Base-by-base conservation (phyloP, 1,284 basidiomycete genomes). In the Moesziomyces sp. region DNA sequence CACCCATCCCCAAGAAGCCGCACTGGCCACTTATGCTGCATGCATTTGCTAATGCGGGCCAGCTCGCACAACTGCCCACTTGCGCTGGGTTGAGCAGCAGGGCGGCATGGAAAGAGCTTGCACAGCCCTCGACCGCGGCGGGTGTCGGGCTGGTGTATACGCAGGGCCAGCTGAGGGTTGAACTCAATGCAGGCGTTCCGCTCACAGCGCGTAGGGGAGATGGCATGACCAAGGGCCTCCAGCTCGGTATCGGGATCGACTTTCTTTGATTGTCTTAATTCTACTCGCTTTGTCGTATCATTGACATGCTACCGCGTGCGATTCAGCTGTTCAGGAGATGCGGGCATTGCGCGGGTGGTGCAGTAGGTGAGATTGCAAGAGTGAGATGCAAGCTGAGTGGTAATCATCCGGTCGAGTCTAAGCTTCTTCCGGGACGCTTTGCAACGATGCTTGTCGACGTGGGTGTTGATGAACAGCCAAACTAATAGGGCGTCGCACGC, bases 1-100 rank as follows among this genome's bases (percentile, higher is more conserved):
- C 91, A 0, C 89, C 94, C 66, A 86, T 98, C 49, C 94, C 94
- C 0, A 84, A 80, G 42, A 92, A 90, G 79, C 87, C 90, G 1
- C 87, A 93, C 43, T 97, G 94, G 94, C 95, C 94, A 0, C 83
- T 97, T 30, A 94, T 95, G 84, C 83, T 90, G 0, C 97, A 99
- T 80, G 78, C 87, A 0, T 98, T 94, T 86, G 71, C 93, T 52
- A 98, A 98, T 76, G 90, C 90, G 0, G 95, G 96, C 9, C 88
- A 92, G 69, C 86, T 97, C n/a, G 89, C 91, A 64, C 86, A 87
- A 21, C 85, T 91, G 8, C 57, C 60, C n/a, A n/a, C n/a, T n/a
- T n/a, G n/a, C n/a, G n/a, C n/a, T n/a, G n/a, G n/a, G n/a, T n/a
- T n/a, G n/a, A n/a, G n/a, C n/a, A n/a, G n/a, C n/a, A n/a, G n/a